A percentile compares a stretch with the other conserved stretches of the same genome.
These are phyloP conservation scores for Polytrichum commune DNA, from an alignment of 225 moss, liverwort and hornwort species.

Conservation along the genomic window DNA sequence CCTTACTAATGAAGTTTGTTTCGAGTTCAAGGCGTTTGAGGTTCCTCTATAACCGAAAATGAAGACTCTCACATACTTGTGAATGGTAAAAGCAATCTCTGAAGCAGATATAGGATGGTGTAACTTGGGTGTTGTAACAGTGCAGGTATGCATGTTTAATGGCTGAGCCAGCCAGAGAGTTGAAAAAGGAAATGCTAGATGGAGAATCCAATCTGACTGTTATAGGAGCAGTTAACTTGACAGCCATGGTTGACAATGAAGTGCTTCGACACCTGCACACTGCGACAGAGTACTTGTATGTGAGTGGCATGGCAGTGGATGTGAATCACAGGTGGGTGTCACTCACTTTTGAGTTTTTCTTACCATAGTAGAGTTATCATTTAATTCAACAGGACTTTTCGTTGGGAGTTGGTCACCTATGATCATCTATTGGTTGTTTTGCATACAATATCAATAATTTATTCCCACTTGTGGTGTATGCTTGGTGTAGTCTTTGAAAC, in stretches of 20 bases:
- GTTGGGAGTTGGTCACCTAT: no score
- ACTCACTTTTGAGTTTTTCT: background rate
- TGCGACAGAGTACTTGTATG: constrained; percentile 83
- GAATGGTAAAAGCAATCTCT: no score
- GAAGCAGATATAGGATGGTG: no score
- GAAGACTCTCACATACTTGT: no score
- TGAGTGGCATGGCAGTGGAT: constrained; percentile 98
- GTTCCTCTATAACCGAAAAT: no score
- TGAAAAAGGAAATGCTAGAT: constrained; percentile 28
- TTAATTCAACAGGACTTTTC: no score
- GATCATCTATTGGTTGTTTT: no score
- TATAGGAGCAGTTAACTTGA: constrained; percentile 82
- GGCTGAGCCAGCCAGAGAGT: constrained; percentile 58
- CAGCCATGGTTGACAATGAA: constrained; percentile 63
- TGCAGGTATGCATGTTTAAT: constrained; percentile 91
- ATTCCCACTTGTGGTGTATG: no score
- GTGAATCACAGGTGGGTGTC: constrained; percentile 54
- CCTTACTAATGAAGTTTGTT: no score
- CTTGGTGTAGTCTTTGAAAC: no score
- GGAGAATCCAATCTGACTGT: constrained; percentile 22
- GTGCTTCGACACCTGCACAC: constrained; percentile 71
- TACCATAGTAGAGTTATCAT: background rate
- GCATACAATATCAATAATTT: no score
- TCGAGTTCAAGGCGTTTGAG: no score
- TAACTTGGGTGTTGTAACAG: constrained; percentile 31